Evolutionary conservation across 163 green algal species (phyloP), one percentile per base, ranked within the genome.

Genomic region (Scenedesmus sp.): DNA sequence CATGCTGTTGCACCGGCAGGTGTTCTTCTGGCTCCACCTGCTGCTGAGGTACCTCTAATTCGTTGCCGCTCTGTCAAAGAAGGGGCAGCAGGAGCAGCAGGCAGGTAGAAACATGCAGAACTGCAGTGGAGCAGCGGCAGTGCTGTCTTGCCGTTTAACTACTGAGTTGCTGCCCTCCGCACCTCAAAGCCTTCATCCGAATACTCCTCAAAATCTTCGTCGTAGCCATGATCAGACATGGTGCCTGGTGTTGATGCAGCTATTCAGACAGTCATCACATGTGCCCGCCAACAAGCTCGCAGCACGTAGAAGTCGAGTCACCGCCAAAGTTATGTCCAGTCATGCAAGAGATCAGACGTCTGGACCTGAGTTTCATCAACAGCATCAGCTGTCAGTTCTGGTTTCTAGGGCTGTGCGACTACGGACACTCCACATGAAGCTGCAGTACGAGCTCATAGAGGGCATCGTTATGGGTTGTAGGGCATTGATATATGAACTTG

Each of bases 171-270:
- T 46, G 15, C 68, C 10, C 1, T 18, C 22, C 72, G 12, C 37
- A 93, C 93, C 81, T 96, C 94, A 76, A 92, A 92, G 24, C 40
- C 81, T 10, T 92, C 88, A 18, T 88, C 93, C 85, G 93, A 93
- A 30, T 94, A 80, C 5, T 81, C 49, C 53, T 91, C 86, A 85
- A 92, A 92, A 44, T 89, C 81, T 56, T 89, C 88, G 13, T 92
- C 94, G 91, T 96, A 96, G 10, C 93, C 83, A n/a, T 51, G 35
- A 40, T 93, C 90, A 42, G 83, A 92, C 90, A 93, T 94, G 24
- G 72, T 51, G 43, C 33, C n/a, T 81, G 49, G 49, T 10, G 3
- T 33, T 44, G 13, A 81, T 56, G 78, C 78, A 33, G 56, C 20
- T 33, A 3, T 51, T 86, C 20, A 86, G 16, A 73, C 42, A 65